Base-by-base conservation (phyloP, 345 rosid species). In the Aquilaria yunnanensis region DNA sequence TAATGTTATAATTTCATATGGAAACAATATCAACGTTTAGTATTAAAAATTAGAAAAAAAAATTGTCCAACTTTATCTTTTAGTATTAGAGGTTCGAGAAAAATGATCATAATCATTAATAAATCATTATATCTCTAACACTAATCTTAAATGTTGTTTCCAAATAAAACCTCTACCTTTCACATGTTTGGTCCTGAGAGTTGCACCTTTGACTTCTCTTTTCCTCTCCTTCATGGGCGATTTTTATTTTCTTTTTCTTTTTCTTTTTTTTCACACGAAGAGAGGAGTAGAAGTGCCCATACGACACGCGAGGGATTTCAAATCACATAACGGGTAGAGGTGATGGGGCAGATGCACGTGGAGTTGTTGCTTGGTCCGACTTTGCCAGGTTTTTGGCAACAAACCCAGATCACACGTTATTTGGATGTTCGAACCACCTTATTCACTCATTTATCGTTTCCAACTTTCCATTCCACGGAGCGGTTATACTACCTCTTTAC, bases 361-460 rank as follows among this genome's bases (percentile, higher is more conserved):
- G n/a, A 45, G 5, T 5, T 31, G 55, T 51, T 37, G 60, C 23
- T 57, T 64, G 70, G 71, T 61, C 61, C 61, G 60, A n/a, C 12
- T 13, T 60, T 55, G 74, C 69, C 64, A 49, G 68, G n/a, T 47
- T 60, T 68, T 74, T 63, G 74, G 74, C 70, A 67, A 76, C 70
- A 60, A 72, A 30, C 32, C 32, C 63, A 62, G 37, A 65, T 56
- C 66, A 50, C 66, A 50, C 54, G 41, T 60, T 45, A 60, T 69
- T 62, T 57, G 30, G 14, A 5, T 61, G 61, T 29, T 54, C 43
- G 4, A 30, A 32, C 10, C 56, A 56, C 68, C 61, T n/a, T 41
- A 45, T 10, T 9, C 10, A 2, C 14, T 32, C 10, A 12, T 23
- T 56, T 56, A 13, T 9, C 32, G 34, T 13, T 57, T 32, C 47